Evolutionary conservation across 2,329 filamentous ascomycete genomes (phyloP).

Genomic region (Neonectria neomacrospora): DNA sequence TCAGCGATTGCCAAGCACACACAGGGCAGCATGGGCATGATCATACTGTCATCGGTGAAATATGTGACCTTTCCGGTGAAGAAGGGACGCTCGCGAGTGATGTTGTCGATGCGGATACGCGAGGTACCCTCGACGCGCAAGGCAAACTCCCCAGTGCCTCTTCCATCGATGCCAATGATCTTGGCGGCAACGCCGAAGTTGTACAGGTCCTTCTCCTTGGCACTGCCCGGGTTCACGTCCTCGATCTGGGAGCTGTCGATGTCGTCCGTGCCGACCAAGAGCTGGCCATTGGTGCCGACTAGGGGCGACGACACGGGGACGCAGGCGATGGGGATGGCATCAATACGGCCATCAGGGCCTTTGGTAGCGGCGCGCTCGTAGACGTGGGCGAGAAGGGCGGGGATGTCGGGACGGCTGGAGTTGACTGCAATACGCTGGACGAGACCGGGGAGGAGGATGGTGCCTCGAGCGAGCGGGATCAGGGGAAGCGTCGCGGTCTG

Average conservation of each 20-base stretch:
- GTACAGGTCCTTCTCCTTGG: conserved; percentile 79
- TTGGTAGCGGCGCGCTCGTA: conserved; percentile 80
- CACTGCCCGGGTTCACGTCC: conserved; percentile 67
- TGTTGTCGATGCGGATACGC: conserved; percentile 75
- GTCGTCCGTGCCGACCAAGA: conserved; percentile 73
- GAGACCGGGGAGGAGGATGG: conserved; percentile 86
- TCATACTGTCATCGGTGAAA: conserved; percentile 75
- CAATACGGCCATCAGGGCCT: conserved; percentile 70
- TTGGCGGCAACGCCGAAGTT: conserved; percentile 83
- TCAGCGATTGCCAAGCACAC: conserved; percentile 18
- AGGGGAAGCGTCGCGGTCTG: conserved; percentile 71
- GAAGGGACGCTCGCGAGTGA: conserved; percentile 80
- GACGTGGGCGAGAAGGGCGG: conserved; percentile 85
- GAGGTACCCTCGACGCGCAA: conserved; percentile 87
- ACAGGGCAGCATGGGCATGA: background rate
- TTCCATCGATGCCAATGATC: conserved; percentile 81
- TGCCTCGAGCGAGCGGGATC: conserved; percentile 82
- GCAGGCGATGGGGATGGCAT: conserved; percentile 83
- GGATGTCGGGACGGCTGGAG: conserved; percentile 83
- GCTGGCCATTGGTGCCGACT: conserved; percentile 78
- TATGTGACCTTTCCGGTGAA: conserved; percentile 84
- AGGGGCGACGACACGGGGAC: conserved; percentile 84
- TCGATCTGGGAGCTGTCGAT: conserved; percentile 56
- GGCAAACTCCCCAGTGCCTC: conserved; percentile 79
- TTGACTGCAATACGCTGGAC: conserved; percentile 86